These are phyloP conservation scores for Fonsecaea erecta DNA, from an alignment of 2,329 filamentous ascomycete species.

Conservation along the genomic window DNA sequence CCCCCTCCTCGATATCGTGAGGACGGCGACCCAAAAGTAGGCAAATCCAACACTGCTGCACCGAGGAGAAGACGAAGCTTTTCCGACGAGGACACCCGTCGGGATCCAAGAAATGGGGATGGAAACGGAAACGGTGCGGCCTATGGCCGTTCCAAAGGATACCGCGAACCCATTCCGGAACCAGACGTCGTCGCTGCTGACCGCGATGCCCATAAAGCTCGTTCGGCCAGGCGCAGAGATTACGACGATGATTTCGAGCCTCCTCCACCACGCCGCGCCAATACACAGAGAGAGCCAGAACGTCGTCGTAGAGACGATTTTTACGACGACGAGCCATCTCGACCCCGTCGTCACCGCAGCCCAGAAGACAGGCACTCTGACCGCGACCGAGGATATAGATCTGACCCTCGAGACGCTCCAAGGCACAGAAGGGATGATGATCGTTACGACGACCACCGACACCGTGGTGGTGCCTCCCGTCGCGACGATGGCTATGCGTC, in stretches of 20 bases:
- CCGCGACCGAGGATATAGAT: constrained; percentile 31
- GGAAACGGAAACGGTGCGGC: constrained; percentile 12
- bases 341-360: constrained; percentile 27
- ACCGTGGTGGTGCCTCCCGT: constrained; percentile 19
- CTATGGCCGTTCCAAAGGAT: constrained; percentile 30
- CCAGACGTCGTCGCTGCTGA: constrained; percentile 14
- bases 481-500: constrained; percentile 33
- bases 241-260: constrained; percentile 28
- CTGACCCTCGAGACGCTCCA: constrained; percentile 25
- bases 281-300: constrained; percentile 28
- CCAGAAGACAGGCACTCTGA: constrained; percentile 31
- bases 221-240: constrained; percentile 20
- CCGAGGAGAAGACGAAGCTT: constrained; percentile 28
- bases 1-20: constrained; percentile 24
- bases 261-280: constrained; percentile 24
- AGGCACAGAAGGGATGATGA: constrained; percentile 30
- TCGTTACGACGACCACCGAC: constrained; percentile 26
- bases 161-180: constrained; percentile 27
- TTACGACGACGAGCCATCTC: constrained; percentile 27
- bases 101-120: constrained; percentile 8
- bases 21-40: constrained; percentile 16
- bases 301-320: constrained; percentile 27
- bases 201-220: constrained; percentile 9
- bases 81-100: constrained; percentile 21
- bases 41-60: constrained; percentile 28